These are phyloP conservation scores for Aspergillus carbonarius DNA, from an alignment of 2,329 filamentous ascomycete genomes.

Conservation along the genomic window DNA sequence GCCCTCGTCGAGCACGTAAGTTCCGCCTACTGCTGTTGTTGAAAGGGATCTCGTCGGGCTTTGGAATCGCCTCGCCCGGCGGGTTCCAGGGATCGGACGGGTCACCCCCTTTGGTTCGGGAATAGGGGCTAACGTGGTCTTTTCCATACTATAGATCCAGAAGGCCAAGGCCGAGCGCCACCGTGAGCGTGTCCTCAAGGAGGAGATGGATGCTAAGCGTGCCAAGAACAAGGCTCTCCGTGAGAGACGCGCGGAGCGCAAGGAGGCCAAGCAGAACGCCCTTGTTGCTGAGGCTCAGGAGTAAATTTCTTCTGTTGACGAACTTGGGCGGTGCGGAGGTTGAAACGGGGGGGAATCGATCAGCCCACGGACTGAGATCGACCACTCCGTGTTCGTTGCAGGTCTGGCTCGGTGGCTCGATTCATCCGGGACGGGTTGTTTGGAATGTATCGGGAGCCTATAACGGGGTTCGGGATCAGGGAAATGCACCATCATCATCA, in stretches of 20 bases:
- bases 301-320: slow-evolving; percentile 38
- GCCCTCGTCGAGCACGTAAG: slow-evolving; percentile 99
- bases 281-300: slow-evolving; percentile 68
- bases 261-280: slow-evolving; percentile 84
- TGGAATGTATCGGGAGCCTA: slow-evolving; percentile 13
- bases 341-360: slow-evolving; percentile 34
- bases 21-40: slow-evolving; percentile 21
- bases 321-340: slow-evolving; percentile 41
- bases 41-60: not conserved
- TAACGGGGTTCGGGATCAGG: slow-evolving; percentile 19
- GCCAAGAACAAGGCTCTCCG: slow-evolving; percentile 99
- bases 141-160: slow-evolving; percentile 72
- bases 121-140: slow-evolving; percentile 19
- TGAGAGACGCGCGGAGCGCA: slow-evolving; percentile 95
- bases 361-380: slow-evolving; percentile 31
- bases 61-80: not conserved
- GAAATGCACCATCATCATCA: slow-evolving; percentile 8
- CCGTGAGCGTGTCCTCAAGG: slow-evolving; percentile 93
- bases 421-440: slow-evolving; percentile 19
- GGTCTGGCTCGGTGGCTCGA: slow-evolving; percentile 24
- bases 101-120: not conserved
- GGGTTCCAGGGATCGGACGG: not conserved
- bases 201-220: slow-evolving; percentile 99
- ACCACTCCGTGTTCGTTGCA: slow-evolving; percentile 26
- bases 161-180: slow-evolving; percentile 99